Percentiles rank a stretch among this genome's conserved stretches.
phyloP scores from a whole-genome alignment of 495 filamentous ascomycete species.

The Trichocladium antarcticum region DNA sequence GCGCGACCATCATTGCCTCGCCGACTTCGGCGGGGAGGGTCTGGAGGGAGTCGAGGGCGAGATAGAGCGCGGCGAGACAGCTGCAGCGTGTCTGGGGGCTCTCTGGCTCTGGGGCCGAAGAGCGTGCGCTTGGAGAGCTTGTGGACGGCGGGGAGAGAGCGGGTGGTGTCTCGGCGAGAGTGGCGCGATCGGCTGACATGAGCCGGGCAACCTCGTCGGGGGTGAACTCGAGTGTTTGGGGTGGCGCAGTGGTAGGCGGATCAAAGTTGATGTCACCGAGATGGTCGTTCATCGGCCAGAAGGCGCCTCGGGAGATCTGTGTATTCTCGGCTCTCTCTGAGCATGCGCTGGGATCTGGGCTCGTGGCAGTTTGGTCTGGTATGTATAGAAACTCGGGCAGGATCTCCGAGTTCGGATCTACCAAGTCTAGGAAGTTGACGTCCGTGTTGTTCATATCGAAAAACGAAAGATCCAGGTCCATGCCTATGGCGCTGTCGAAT shows the following conservation, averaged over 20 bases:
- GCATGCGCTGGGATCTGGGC: background rate
- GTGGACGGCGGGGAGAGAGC: slow-evolving; percentile 15
- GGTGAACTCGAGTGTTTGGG: slow-evolving; percentile 4
- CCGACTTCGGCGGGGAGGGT: slow-evolving; percentile 32
- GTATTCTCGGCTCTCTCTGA: background rate
- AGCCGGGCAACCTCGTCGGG: slow-evolving; percentile 11
- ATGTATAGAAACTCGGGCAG: background rate
- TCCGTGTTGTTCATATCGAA: slow-evolving; percentile 22
- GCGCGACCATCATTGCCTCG: slow-evolving; percentile 43
- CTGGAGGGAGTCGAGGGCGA: slow-evolving; percentile 38
- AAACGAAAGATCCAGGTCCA: slow-evolving; percentile 28
- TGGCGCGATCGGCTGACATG: slow-evolving; percentile 1
- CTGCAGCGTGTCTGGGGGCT: slow-evolving; percentile 16
- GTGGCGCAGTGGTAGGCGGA: background rate
- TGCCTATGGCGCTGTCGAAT: slow-evolving; percentile 16
- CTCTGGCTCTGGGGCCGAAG: background rate
- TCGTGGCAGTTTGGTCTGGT: background rate
- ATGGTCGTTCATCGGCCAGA: slow-evolving; percentile 5
- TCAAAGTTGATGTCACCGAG: slow-evolving; percentile 14
- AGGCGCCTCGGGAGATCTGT: background rate
- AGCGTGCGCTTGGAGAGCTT: background rate
- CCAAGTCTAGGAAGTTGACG: slow-evolving; percentile 25
- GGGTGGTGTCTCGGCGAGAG: slow-evolving; percentile 7
- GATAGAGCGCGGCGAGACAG: slow-evolving; percentile 34
- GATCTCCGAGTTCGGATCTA: slow-evolving; percentile 11